Conservation (phyloP, 2,329 filamentous ascomycete genomes). For the Geosmithia putterillii region DNA sequence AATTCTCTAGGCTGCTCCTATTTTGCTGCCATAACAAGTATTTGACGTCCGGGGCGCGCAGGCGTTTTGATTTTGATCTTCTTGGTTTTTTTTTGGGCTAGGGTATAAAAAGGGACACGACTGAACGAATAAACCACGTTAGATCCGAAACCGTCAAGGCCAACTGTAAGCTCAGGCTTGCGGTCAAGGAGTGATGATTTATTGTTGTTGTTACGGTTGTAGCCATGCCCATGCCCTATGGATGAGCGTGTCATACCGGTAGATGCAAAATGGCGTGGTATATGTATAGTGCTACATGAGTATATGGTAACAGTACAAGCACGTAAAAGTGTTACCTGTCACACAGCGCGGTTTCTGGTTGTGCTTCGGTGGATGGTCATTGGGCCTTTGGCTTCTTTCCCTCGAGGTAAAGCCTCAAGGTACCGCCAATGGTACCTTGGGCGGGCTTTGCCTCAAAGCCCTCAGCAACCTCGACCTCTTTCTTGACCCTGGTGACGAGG, state of each 20-base stretch:
- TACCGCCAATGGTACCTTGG: constrained; percentile 30
- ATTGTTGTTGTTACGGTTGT: no score
- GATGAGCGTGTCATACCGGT: no score
- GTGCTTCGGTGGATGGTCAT: no score
- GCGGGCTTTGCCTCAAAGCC: constrained; percentile 30
- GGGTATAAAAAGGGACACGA: background rate
- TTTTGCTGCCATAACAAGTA: background rate
- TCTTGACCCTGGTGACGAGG: constrained; percentile 33
- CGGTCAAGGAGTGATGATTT: no score
- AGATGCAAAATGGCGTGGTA: no score
- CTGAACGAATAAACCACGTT: background rate
- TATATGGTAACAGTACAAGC: background rate
- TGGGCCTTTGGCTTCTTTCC: constrained; percentile 3
- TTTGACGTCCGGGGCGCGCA: no score
- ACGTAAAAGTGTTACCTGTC: background rate
- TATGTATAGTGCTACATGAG: background rate
- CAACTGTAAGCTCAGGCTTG: no score
- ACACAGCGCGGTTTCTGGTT: background rate
- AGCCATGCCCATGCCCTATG: no score
- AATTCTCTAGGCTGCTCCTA: constrained; percentile 9
- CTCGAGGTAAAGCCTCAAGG: constrained; percentile 24
- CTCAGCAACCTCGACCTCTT: constrained; percentile 17
- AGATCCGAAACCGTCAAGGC: background rate
- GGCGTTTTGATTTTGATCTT: background rate
- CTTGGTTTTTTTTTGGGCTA: background rate